These are phyloP conservation scores for Picea mariana DNA, from an alignment of 83 land plant species.

Conservation along the genomic window DNA sequence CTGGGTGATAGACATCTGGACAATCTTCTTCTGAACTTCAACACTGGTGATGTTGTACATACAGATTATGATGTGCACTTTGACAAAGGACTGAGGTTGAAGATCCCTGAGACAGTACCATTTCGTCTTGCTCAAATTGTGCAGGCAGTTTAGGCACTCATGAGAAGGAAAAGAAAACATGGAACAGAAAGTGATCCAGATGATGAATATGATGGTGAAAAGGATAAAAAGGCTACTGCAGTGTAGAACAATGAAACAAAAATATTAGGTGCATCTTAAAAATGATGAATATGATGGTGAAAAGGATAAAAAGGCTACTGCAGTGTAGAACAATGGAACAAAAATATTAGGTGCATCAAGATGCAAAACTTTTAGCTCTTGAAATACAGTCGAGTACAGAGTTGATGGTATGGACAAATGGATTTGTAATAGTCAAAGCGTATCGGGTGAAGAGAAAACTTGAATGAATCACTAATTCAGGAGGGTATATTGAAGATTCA, in stretches of 20 bases:
- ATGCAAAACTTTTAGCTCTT: background rate
- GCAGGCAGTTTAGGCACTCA: conserved; percentile 89
- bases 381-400: background rate
- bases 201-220: background rate
- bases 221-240: background rate
- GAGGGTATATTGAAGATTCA: background rate
- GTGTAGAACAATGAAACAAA: conserved; percentile 2
- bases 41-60: conserved; percentile 92
- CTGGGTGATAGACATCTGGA: conserved; percentile 98
- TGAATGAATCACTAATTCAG: background rate
- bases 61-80: conserved; percentile 99
- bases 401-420: background rate
- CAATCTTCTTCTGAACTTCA: conserved; percentile 92
- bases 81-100: conserved; percentile 94
- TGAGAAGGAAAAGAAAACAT: conserved; percentile 86
- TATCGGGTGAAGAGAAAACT: background rate
- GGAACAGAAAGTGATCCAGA: conserved; percentile 75
- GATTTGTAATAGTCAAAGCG: background rate
- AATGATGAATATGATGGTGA: background rate
- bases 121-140: conserved; percentile 96
- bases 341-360: background rate
- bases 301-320: background rate
- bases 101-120: conserved; percentile 98
- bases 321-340: conserved; percentile 1
- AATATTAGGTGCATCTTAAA: background rate